These are phyloP conservation scores for Monoraphidium neglectum DNA, from an alignment of 139 green algal species.

Conservation along the genomic window DNA sequence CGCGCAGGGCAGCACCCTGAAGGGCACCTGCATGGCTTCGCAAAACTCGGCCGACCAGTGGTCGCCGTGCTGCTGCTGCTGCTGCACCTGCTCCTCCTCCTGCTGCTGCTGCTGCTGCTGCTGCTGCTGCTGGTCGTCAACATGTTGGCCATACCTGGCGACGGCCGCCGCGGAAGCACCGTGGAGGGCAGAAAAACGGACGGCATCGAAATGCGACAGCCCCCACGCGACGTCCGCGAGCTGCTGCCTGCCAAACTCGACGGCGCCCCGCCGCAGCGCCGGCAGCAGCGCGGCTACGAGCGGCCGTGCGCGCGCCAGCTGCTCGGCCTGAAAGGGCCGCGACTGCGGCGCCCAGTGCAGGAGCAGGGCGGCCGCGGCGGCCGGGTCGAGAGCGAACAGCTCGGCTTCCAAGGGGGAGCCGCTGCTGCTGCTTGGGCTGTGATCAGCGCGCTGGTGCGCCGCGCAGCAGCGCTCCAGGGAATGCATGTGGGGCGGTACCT, in stretches of 20 bases:
- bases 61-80: not conserved
- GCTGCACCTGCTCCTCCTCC: not conserved
- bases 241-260: slow-evolving; percentile 29
- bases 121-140: too few species aligned
- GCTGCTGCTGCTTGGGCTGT: not conserved
- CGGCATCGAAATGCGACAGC: slow-evolving; percentile 23
- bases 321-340: too few species aligned
- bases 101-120: not conserved
- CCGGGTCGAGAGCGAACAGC: not conserved
- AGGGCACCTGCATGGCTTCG: slow-evolving; percentile 31
- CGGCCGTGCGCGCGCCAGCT: too few species aligned
- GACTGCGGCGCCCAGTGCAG: not conserved
- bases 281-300: too few species aligned
- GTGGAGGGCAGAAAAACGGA: too few species aligned
- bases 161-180: too few species aligned
- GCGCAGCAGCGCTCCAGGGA: not conserved
- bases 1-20: slow-evolving; percentile 30
- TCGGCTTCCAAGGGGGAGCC: not conserved
- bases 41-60: slow-evolving; percentile 5
- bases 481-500: not conserved
- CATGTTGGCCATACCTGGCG: too few species aligned
- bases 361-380: not conserved
- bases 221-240: slow-evolving; percentile 38
- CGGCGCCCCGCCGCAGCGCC: too few species aligned
- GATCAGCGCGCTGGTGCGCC: not conserved